Base-by-base conservation (phyloP, 805 yeast genomes). In the Starmerella apicola region DNA sequence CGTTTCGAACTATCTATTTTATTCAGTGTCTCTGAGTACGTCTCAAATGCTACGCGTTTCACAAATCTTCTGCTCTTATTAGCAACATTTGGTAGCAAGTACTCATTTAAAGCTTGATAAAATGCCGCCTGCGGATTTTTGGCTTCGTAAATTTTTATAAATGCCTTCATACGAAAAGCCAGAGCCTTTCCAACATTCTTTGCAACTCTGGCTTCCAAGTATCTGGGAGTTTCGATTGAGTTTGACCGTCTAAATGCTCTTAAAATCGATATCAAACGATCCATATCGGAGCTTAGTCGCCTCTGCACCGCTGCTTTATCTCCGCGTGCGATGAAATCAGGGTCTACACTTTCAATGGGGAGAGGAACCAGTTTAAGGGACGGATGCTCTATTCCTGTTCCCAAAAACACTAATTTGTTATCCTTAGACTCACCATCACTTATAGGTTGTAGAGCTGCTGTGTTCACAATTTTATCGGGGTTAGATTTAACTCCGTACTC, bases 401-500 rank as follows among this genome's bases (percentile, higher is more conserved):
- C 28, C 18, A 8, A 28, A 20, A 13, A 33, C 18, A 28, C 22
- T 17, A 13, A n/a, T 15, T 27, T n/a, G n/a, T n/a, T n/a, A n/a
- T n/a, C n/a, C n/a, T n/a, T n/a, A n/a, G n/a, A n/a, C n/a, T n/a
- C n/a, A n/a, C n/a, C n/a, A n/a, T n/a, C n/a, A n/a, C n/a, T n/a
- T n/a, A n/a, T n/a, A n/a, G n/a, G n/a, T n/a, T n/a, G n/a, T n/a
- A n/a, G n/a, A 15, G n/a, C 15, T 7, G 15, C 7, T n/a, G 17
- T 15, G 15, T 12, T 13, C 17, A 10, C 32, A 10, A 34, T 31
- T 24, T 46, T 43, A 5, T 34, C 34, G 8, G 32, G 18, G 8
- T 38, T 38, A 20, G 37, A 38, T 10, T 2, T 24, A 8, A 37
- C 32, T 3, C 48, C 50, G 16, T 44, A 41, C 12, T 30, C 42